Evolutionary conservation across 768 basidiomycete genomes (phyloP), one percentile per base, ranked within the genome.

Genomic region (Phaeotremella skinneri): DNA sequence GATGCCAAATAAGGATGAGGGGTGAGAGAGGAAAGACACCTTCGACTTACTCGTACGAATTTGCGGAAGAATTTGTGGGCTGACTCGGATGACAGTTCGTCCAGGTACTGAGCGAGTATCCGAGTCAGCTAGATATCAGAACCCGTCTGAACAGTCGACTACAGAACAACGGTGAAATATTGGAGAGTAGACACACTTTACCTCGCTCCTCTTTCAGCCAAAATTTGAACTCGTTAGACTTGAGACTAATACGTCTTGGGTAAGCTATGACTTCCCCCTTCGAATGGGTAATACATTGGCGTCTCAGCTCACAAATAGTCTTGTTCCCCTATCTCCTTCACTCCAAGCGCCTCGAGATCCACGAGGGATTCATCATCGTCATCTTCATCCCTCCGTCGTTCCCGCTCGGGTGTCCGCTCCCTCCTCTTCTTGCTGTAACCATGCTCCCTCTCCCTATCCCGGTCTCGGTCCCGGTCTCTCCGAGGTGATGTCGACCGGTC

Each of bases 31-130:
- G n/a, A n/a, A n/a, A n/a, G n/a, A n/a, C n/a, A n/a, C n/a, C n/a
- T n/a, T n/a, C 7, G 48, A 52, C 68, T 39, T 34, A 70, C 69
- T 43, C 69, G 52, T 17, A 91, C 85, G 69, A 97, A 96, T 78
- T 92, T 94, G 68, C 87, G 85, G 74, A 97, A 97, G 74, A 93
- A 73, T 64, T 74, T 76, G 51, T 88, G 83, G 2, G 91, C 86
- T 72, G 82, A 86, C 29, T 92, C 90, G 26, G 89, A 85, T 17
- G 86, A 85, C 56, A 96, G 80, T 59, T 91, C 87, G 67, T 91
- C 88, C 68, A 94, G 87, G 72, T 91, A 91, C 89, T 91, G 23
- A 7, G 57, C 13, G 4, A 31, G 26, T 14, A 16, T 48, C 20
- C 27, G 16, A 27, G 27, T 21, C n/a, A 31, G 31, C 43, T 11